phyloP scores from a whole-genome alignment of 352 stramenopile genomes.

The Phytophthora ramorum region DNA sequence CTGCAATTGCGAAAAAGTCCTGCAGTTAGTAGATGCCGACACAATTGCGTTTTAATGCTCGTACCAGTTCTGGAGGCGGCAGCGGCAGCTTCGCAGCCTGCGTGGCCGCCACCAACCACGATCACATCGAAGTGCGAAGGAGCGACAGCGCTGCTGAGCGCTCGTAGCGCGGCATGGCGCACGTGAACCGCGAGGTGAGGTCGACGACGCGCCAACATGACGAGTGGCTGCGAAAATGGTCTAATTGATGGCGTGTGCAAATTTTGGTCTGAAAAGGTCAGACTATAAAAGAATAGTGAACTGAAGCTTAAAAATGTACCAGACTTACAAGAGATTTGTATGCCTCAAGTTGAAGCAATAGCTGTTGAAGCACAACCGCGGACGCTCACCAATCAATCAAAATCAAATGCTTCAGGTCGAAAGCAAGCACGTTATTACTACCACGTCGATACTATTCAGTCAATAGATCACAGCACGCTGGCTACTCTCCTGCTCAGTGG shows the following conservation, averaged over 20 bases:
- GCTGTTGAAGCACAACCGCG: neutral
- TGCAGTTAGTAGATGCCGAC: neutral
- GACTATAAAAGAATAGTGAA: neutral
- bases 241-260: neutral
- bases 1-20: constrained; percentile 38
- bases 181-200: constrained; percentile 7
- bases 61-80: constrained; percentile 59
- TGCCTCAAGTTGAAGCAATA: constrained; percentile 10
- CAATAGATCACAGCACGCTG: no score
- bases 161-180: constrained; percentile 23
- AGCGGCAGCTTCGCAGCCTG: constrained; percentile 64
- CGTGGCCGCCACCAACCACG: constrained; percentile 68
- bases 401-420: no score
- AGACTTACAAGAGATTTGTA: constrained; percentile 14
- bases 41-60: neutral
- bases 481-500: constrained; percentile 5
- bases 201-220: constrained; percentile 33
- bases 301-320: neutral
- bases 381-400: no score
- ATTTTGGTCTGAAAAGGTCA: neutral
- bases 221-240: constrained; percentile 33
- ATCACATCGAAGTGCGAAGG: constrained; percentile 55
- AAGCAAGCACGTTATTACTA: no score
- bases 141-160: constrained; percentile 12
- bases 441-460: no score